Percentiles rank a stretch among this genome's conserved stretches.
phyloP scores from a whole-genome alignment of 352 stramenopile species.

The Globisporangium middletonii region DNA sequence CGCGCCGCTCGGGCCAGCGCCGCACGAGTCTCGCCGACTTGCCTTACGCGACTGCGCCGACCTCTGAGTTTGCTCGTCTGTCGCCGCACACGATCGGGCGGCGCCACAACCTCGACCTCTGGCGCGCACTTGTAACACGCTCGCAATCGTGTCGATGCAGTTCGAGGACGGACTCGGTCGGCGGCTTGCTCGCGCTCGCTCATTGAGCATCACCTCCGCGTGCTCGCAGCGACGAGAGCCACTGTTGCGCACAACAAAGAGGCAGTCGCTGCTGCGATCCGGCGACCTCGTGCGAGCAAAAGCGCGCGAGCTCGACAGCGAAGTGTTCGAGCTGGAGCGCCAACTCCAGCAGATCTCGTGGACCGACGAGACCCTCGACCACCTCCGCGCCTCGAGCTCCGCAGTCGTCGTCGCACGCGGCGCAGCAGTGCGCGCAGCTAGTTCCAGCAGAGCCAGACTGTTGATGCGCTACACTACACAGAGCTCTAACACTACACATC shows the following conservation, averaged over 20 bases:
- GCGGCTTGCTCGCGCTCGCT: constrained; percentile 11
- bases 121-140: constrained; percentile 11
- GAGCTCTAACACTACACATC: neutral
- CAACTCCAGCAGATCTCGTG: constrained; percentile 72
- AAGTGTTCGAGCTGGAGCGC: constrained; percentile 52
- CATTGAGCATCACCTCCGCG: constrained; percentile 49
- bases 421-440: constrained; percentile 33
- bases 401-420: constrained; percentile 58
- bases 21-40: constrained; percentile 17
- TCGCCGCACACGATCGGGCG: constrained; percentile 32
- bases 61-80: neutral
- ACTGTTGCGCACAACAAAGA: constrained; percentile 35
- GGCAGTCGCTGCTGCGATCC: constrained; percentile 41
- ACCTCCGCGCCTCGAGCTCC: constrained; percentile 31
- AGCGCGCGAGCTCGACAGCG: constrained; percentile 40
- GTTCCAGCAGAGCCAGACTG: constrained; percentile 7
- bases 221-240: constrained; percentile 27
- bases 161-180: too few species aligned
- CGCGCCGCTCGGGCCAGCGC: constrained; percentile 1
- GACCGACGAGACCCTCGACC: constrained; percentile 52
- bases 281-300: constrained; percentile 40
- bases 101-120: constrained; percentile 48
- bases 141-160: too few species aligned
- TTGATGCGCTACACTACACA: too few species aligned
- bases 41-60: neutral